Conservation (phyloP, 176 grass and related monocot genomes). For the Bothriochloa decipiens region DNA sequence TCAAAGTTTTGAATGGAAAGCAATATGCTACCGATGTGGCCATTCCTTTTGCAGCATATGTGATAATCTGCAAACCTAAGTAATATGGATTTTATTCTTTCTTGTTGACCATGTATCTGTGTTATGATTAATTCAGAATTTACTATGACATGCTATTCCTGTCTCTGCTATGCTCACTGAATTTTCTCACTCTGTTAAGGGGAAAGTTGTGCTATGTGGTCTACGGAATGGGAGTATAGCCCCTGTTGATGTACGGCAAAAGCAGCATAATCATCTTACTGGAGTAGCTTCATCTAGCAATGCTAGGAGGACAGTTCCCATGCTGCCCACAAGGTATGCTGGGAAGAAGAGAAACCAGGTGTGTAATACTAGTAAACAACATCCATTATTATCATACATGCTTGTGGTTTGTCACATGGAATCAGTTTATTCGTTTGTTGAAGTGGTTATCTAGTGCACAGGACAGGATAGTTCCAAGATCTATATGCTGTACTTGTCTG, state of each 20-base stretch:
- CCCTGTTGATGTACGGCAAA: conserved; percentile 65
- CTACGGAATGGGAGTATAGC: conserved; percentile 62
- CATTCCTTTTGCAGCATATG: conserved; percentile 22
- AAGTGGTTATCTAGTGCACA: not conserved
- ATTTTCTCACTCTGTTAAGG: conserved; percentile 44
- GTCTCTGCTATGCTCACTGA: conserved; percentile 23
- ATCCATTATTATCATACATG: conserved; percentile 10
- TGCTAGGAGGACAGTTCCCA: conserved; percentile 45
- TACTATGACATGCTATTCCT: conserved; percentile 3
- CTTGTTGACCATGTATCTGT: conserved; percentile 2
- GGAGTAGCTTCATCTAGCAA: conserved; percentile 43
- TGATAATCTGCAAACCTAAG: conserved; percentile 20
- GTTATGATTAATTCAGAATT: not conserved
- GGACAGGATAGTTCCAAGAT: not conserved
- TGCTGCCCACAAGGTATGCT: conserved; percentile 18
- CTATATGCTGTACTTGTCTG: conserved; percentile 7
- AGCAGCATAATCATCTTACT: conserved; percentile 12
- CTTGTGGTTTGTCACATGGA: not conserved
- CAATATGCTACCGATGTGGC: conserved; percentile 26
- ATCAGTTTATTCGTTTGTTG: not conserved
- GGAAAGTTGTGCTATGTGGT: conserved; percentile 74
- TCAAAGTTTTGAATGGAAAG: conserved; percentile 10
- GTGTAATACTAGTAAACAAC: conserved; percentile 6
- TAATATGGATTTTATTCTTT: conserved; percentile 7
- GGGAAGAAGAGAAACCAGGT: conserved; percentile 49